Evolutionary conservation across 2,329 filamentous ascomycete species (phyloP), one percentile per base, ranked within the genome.

Genomic region (Tolypocladium endophyticum): DNA sequence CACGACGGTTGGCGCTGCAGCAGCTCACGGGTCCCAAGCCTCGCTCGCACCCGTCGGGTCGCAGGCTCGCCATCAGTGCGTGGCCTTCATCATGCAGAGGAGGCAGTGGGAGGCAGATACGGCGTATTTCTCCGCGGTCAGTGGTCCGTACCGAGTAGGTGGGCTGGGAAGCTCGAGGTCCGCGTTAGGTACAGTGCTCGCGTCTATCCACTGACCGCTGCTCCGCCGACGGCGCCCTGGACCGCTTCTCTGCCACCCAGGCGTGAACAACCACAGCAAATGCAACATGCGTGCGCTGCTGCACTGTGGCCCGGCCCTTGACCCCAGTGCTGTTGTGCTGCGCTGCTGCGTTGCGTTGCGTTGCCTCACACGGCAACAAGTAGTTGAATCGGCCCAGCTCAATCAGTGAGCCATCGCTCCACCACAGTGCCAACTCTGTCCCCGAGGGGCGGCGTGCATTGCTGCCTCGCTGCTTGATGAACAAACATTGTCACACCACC

Each of bases 11-110:
- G 59, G 59, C 53, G 58, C 59, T 64, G 61, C 60, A 58, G 58
- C 60, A 61, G 60, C 61, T 64, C 63, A 64, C 61, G 63, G 61
- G 61, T 60, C 60, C 58, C 45, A 52, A 52, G 47, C 47, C 47
- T 52, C 47, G 9, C 25, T 39, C 38, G 16, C 12, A 47, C 23
- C 16, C 12, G 8, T 8, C 23, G 7, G 45, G 43, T 45, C 11
- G 14, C 39, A 23, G 39, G n/a, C 3, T 16, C 7, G 38, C 7
- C 8, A 23, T 16, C 23, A 47, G 43, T 50, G 14, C 45, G 45
- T 25, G 18, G 43, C 23, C 11, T 8, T 20, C 52, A 36, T 23
- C n/a, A n/a, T n/a, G n/a, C n/a, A n/a, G n/a, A n/a, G n/a, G n/a
- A n/a, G n/a, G n/a, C n/a, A n/a, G n/a, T n/a, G n/a, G n/a, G n/a